Conservation (phyloP, 371 early-diverging fungal species). For the Syncephalis fuscata region DNA sequence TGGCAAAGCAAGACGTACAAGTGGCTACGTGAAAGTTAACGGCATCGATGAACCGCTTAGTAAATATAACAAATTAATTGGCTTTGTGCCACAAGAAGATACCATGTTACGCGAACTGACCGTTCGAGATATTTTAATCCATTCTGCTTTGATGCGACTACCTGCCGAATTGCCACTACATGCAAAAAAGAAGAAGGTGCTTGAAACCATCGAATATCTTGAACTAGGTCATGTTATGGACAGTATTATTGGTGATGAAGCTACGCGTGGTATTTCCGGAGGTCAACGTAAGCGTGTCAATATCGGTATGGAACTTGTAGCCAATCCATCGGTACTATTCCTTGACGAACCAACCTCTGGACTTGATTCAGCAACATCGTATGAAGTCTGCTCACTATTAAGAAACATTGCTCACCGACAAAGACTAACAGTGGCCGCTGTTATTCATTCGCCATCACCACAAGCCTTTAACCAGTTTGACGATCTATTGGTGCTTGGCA, state of each 20-base stretch:
- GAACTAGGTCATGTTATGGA: slow-evolving; percentile 42
- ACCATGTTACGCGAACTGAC: slow-evolving; percentile 42
- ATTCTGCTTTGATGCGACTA: slow-evolving; percentile 53
- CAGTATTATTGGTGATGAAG: slow-evolving; percentile 44
- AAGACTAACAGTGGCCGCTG: slow-evolving; percentile 43
- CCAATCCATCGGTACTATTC: slow-evolving; percentile 76
- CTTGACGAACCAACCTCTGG: slow-evolving; percentile 80
- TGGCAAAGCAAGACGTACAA: slow-evolving; percentile 37
- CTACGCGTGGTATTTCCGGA: slow-evolving; percentile 53
- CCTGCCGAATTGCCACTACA: slow-evolving; percentile 23
- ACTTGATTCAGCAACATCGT: slow-evolving; percentile 52
- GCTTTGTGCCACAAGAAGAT: slow-evolving; percentile 48
- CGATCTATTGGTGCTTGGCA: slow-evolving; percentile 43
- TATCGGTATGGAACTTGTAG: slow-evolving; percentile 69
- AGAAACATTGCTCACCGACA: slow-evolving; percentile 33
- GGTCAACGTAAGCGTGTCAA: slow-evolving; percentile 78
- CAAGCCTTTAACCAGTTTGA: slow-evolving; percentile 39
- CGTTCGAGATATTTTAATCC: slow-evolving; percentile 29
- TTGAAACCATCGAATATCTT: slow-evolving; percentile 39
- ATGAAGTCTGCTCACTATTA: slow-evolving; percentile 39
- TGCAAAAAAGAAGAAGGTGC: slow-evolving; percentile 28
- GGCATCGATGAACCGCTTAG: slow-evolving; percentile 30
- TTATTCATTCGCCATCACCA: slow-evolving; percentile 61
- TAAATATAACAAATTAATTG: slow-evolving; percentile 45
- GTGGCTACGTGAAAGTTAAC: slow-evolving; percentile 40